Percentiles rank a stretch among this genome's conserved stretches.
phyloP scores from a whole-genome alignment of 129 eudicot genomes.

The Deinandra increscens region DNA sequence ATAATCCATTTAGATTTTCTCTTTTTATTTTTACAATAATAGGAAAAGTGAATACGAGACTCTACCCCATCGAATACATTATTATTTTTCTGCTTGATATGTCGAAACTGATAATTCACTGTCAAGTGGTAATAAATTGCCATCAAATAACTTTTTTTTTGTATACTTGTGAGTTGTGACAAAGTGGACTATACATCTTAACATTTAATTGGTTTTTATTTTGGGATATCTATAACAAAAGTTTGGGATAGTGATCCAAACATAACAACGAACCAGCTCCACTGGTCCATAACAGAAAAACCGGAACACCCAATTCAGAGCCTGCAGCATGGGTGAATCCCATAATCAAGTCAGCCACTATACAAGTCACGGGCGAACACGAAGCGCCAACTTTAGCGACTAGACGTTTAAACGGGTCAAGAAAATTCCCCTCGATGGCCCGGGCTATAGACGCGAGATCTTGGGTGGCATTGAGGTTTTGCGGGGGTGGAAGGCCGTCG shows the following conservation, averaged over 20 bases:
- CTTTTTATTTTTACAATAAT: too few relatives aligned
- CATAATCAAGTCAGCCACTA: slow-evolving; percentile 12
- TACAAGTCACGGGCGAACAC: slow-evolving; percentile 13
- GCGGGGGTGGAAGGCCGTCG: slow-evolving; percentile 20
- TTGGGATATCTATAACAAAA: slow-evolving; percentile 5
- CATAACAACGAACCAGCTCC: slow-evolving; percentile 20
- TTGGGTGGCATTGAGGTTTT: slow-evolving; percentile 26
- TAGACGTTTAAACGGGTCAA: slow-evolving; percentile 22
- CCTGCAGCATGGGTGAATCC: slow-evolving; percentile 16
- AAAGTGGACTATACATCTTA: too few relatives aligned
- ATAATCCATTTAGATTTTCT: too few relatives aligned
- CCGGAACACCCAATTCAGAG: slow-evolving; percentile 19
- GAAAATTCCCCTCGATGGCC: slow-evolving; percentile 9
- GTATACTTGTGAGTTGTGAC: too few relatives aligned
- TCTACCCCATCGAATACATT: too few relatives aligned
- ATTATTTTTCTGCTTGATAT: too few relatives aligned
- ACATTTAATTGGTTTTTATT: too few relatives aligned
- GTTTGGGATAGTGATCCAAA: slow-evolving; percentile 27
- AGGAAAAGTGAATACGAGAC: too few relatives aligned
- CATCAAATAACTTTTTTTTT: too few relatives aligned
- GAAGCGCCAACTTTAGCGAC: slow-evolving; percentile 16
- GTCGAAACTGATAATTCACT: too few relatives aligned
- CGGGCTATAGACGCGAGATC: slow-evolving; percentile 6
- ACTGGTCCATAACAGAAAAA: slow-evolving; percentile 1
- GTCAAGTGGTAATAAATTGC: too few relatives aligned